phyloP scores from a whole-genome alignment of 2,329 filamentous ascomycete species.

The Trichoderma cornu-damae region DNA sequence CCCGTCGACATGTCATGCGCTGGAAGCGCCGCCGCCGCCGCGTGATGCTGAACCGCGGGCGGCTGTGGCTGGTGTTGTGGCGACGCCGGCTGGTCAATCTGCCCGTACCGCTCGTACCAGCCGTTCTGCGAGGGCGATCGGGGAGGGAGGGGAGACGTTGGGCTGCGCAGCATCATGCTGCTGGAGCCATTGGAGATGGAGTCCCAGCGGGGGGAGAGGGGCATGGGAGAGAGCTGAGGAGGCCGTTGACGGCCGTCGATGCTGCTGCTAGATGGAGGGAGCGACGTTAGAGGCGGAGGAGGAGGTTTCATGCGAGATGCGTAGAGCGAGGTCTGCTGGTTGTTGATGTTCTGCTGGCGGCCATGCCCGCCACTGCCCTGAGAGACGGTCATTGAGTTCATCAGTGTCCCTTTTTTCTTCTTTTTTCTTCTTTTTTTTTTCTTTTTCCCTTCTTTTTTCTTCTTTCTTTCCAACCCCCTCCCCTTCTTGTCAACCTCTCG shows the following conservation, averaged over 20 bases:
- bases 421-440: too few relatives aligned
- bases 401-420: background rate
- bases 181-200: conserved; percentile 30
- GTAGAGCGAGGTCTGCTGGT: conserved; percentile 24
- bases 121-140: conserved; percentile 12
- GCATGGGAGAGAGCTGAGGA: conserved; percentile 32
- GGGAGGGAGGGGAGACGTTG: conserved; percentile 20
- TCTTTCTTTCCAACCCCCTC: too few relatives aligned
- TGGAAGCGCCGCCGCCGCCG: background rate
- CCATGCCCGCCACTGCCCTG: conserved; percentile 18
- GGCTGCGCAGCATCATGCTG: conserved; percentile 25
- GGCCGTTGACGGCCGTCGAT: conserved; percentile 7
- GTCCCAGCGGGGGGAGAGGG: conserved; percentile 44
- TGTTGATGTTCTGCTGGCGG: conserved; percentile 18
- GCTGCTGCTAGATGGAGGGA: background rate
- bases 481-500: background rate
- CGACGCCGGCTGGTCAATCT: conserved; percentile 21
- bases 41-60: conserved; percentile 19
- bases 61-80: conserved; percentile 25
- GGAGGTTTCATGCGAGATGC: conserved; percentile 23
- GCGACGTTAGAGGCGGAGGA: conserved; percentile 18
- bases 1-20: conserved; percentile 18
- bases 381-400: conserved; percentile 24
- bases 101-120: conserved; percentile 19
- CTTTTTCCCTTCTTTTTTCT: background rate